Evolutionary conservation across 2,329 filamentous ascomycete species (phyloP), one percentile per base, ranked within the genome.

Genomic region (Talaromyces sp.): DNA sequence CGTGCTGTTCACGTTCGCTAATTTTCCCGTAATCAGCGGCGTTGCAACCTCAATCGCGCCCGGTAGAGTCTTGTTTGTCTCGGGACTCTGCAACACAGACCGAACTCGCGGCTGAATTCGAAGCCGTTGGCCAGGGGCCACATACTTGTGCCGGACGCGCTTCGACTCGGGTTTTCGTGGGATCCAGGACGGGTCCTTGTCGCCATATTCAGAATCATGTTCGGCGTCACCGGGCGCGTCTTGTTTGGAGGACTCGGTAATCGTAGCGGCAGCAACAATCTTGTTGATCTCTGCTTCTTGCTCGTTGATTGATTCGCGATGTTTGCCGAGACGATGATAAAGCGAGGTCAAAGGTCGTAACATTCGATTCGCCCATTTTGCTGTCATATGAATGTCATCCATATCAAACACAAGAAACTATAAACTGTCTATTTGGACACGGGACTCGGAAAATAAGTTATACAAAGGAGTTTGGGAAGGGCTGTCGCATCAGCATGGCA

Each of bases 311-410:
- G 66, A 65, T 21, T 73, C 70, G 58, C 74, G 66, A 57, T 76
- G 70, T 60, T 75, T 76, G 58, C 73, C 72, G 33, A 78, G 64
- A 53, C 73, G 71, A 53, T 71, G 67, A 58, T 75, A 69, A 51
- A 75, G 66, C 17, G 73, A 74, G 17, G 68, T 69, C 56, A 78
- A 64, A 33, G 75, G 75, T 59, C 75, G 73, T 56, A 78, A 63
- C 58, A 76, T 70, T 63, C 74, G 73, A 59, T 75, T 75, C 56
- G 72, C 74, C 74, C 74, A 76, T 71, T 68, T 73, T 52, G 74
- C 71, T 7, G 73, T 76, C 41, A 70, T 65, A 59, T 69, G 69
- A 48, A 73, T 60, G 58, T 75, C 70, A 50, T 72, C 70, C 72
- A 74, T 74, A n/a, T 56, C 58, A 46, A 54, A 35, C 17, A 35